These are phyloP conservation scores for Vigna reflexopilosa DNA, from an alignment of 306 rosid species.

Conservation along the genomic window DNA sequence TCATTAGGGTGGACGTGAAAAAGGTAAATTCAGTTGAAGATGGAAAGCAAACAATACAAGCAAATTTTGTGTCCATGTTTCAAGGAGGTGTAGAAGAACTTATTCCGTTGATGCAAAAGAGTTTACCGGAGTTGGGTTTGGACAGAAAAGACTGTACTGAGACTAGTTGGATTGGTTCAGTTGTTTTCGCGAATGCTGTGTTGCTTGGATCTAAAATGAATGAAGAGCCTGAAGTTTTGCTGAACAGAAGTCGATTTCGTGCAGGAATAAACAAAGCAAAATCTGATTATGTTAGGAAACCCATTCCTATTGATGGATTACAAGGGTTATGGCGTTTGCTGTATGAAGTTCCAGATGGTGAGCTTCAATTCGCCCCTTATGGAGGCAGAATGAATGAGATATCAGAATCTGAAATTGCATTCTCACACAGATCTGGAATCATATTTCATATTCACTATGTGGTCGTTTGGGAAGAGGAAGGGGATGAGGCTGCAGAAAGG, in stretches of 20 bases:
- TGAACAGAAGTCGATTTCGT: neutral
- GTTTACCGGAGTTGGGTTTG: conserved; percentile 53
- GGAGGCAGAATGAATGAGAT: conserved; percentile 51
- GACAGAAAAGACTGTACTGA: neutral
- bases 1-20: neutral
- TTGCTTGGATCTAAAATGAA: neutral
- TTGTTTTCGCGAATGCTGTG: neutral
- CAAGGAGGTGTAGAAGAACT: conserved; percentile 49
- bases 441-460: conserved; percentile 20
- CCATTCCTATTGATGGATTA: conserved; percentile 35
- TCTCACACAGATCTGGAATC: conserved; percentile 41
- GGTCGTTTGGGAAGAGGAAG: conserved; percentile 40
- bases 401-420: conserved; percentile 45
- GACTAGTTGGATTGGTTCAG: neutral
- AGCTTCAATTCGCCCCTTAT: conserved; percentile 34
- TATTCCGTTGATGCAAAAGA: conserved; percentile 47
- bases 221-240: conserved; percentile 33
- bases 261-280: conserved; percentile 30
- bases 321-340: conserved; percentile 46
- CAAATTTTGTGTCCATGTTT: conserved; percentile 8
- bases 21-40: neutral
- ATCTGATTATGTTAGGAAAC: conserved; percentile 44
- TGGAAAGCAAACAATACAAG: neutral
- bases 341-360: conserved; percentile 20
- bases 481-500: conserved; percentile 21